Conservation (phyloP, 768 basidiomycete species). For the Tulasnella sp. region DNA sequence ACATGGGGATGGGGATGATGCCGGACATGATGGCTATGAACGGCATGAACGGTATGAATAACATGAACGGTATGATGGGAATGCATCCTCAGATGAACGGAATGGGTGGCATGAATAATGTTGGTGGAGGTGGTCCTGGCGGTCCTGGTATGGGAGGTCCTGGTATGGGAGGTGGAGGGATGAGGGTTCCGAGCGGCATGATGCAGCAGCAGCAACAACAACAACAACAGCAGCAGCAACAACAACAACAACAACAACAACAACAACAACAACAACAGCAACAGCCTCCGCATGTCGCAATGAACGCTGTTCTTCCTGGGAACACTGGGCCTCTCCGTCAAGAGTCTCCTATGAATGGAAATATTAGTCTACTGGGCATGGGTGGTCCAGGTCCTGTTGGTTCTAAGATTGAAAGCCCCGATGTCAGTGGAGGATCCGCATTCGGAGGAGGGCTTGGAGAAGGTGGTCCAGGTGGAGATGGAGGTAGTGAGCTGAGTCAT, state of each 20-base stretch:
- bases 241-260: background rate
- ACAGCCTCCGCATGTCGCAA: background rate
- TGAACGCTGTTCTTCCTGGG: background rate
- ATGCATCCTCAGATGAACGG: constrained; percentile 35
- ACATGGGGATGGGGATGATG: constrained; percentile 32
- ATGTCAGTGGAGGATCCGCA: background rate
- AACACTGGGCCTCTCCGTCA: background rate
- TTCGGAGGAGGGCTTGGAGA: too few species aligned
- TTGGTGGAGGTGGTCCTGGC: constrained; percentile 4
- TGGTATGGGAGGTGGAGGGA: constrained; percentile 18
- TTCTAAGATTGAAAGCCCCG: background rate
- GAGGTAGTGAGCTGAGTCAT: too few species aligned
- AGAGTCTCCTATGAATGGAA: constrained; percentile 8
- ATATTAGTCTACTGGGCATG: constrained; percentile 1
- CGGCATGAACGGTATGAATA: constrained; percentile 53
- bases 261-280: background rate
- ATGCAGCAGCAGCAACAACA: constrained; percentile 10
- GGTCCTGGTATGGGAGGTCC: constrained; percentile 10
- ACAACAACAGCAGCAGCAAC: background rate
- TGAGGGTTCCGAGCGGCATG: constrained; percentile 29
- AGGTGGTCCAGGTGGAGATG: too few species aligned
- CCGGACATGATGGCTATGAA: constrained; percentile 16
- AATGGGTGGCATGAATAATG: constrained; percentile 36
- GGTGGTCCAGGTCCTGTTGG: background rate
- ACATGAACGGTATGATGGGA: constrained; percentile 41